A percentile compares a stretch with the other conserved stretches of the same genome.
These are phyloP conservation scores for Jacaranda copaia DNA, from an alignment of 257 asterid species.

Conservation along the genomic window DNA sequence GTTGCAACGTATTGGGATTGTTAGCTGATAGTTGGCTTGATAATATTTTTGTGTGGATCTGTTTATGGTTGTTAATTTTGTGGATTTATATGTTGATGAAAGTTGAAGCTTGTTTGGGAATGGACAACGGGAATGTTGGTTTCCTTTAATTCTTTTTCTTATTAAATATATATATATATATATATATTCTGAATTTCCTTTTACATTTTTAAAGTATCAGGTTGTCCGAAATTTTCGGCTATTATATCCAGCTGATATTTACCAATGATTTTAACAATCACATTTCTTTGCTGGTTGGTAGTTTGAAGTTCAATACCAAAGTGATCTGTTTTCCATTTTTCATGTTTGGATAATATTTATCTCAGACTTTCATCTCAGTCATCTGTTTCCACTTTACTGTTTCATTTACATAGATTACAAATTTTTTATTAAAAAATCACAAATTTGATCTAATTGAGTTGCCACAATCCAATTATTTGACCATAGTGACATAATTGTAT, in stretches of 20 bases:
- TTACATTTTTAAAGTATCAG: too few species aligned
- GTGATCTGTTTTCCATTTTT: neutral
- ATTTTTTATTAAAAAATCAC: neutral
- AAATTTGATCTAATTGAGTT: neutral
- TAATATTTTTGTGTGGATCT: slow-evolving; percentile 20
- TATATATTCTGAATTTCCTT: neutral
- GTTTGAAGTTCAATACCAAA: slow-evolving; percentile 12
- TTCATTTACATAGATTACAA: slow-evolving; percentile 2
- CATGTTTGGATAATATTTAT: neutral
- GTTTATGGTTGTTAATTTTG: slow-evolving; percentile 12
- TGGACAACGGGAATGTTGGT: neutral
- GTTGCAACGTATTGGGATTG: slow-evolving; percentile 28
- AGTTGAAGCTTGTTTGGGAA: neutral
- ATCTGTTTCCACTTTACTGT: slow-evolving; percentile 21
- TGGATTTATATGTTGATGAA: neutral
- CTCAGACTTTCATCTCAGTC: slow-evolving; percentile 22
- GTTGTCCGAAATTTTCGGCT: neutral
- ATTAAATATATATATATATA: too few species aligned
- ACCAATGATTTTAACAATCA: neutral
- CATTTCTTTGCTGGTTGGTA: neutral
- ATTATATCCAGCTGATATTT: slow-evolving; percentile 11
- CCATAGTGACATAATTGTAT: slow-evolving; percentile 5
- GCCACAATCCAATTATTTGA: neutral
- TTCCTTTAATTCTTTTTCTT: too few species aligned
- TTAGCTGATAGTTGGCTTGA: slow-evolving; percentile 9